Base-by-base conservation (phyloP, 2,329 filamentous ascomycete species). In the Ophiostoma piceae region DNA sequence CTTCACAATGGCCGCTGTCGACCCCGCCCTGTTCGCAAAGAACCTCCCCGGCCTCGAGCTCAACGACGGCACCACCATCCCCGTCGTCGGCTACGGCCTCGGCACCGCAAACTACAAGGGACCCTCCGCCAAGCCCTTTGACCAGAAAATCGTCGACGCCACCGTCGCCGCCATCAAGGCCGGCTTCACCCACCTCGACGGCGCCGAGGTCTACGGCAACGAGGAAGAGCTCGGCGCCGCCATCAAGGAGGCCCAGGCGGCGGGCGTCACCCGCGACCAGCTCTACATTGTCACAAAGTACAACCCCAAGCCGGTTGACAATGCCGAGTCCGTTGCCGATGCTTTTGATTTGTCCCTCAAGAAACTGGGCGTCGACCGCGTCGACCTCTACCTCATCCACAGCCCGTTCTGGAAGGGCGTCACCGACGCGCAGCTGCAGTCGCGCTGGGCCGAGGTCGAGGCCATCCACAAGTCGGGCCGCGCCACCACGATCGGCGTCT, bases 111-210 rank as follows among this genome's bases (percentile, higher is more conserved):
- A 82, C 32, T 88, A 82, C 79, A 91, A 85, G 76, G 85, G 85
- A 74, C 77, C 77, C 3, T 79, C 1, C 8, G 29, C 79, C 51
- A 79, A 77, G 66, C 79, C 83, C 66, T 79, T 88, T 60, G 87
- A 92, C 73, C 79, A 87, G 70, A 81, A 83, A 5, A 79, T 84
- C 67, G 77, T 84, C 65, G 78, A 82, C 32, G 73, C 80, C 68
- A 83, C 84, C 60, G 85, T 89, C 70, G 83, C 80, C 73, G 90
- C 91, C 41, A 89, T 92, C 74, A 84, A 85, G 69, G 78, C 86
- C n/a, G 90, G 89, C 32, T 93, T 88, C 77, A 83, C 84, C 71
- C 90, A 94, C 75, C 82, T 94, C 2, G 91, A 94, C 77, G 87
- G 90, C 62, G 91, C 91, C 26, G 88, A 94, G 81, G 86, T 80